phyloP scores from a whole-genome alignment of 2,329 filamentous ascomycete species.

The Pseudogymnoascus sp. region DNA sequence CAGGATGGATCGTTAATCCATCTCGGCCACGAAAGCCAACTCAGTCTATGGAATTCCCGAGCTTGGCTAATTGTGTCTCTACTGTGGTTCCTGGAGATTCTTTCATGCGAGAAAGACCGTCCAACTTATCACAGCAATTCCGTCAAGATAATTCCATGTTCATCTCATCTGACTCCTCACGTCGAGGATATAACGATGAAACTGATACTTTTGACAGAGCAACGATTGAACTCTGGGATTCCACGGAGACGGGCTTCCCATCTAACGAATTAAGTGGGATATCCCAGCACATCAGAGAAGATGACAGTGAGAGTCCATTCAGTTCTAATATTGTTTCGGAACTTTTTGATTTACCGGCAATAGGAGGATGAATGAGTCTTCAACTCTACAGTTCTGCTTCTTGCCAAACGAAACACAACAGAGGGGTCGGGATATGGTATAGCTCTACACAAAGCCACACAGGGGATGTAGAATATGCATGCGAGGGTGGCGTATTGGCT shows the following conservation, averaged over 20 bases:
- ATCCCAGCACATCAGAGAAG: not conserved
- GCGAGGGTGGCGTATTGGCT: not conserved
- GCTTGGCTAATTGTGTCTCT: not conserved
- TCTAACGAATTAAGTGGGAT: not conserved
- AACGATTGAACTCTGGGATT: not conserved
- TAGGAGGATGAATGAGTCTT: not conserved
- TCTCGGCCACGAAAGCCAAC: not conserved
- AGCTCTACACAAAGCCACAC: not conserved
- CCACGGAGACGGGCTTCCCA: not conserved
- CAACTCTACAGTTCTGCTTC: not conserved
- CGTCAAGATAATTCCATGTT: not conserved
- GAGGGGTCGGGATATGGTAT: not conserved
- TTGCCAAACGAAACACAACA: not conserved
- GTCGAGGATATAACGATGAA: not conserved
- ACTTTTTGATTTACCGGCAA: not conserved
- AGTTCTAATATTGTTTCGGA: not conserved
- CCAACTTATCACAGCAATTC: not conserved
- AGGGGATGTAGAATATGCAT: not conserved
- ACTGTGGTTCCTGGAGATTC: not conserved
- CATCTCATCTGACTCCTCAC: not conserved
- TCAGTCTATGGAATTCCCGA: not conserved
- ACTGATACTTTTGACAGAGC: not conserved
- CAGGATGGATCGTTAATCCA: not conserved
- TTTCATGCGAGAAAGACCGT: not conserved
- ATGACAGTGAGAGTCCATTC: not conserved